Base-by-base conservation (phyloP, 495 filamentous ascomycete species). In the Coniosporium apollinis region DNA sequence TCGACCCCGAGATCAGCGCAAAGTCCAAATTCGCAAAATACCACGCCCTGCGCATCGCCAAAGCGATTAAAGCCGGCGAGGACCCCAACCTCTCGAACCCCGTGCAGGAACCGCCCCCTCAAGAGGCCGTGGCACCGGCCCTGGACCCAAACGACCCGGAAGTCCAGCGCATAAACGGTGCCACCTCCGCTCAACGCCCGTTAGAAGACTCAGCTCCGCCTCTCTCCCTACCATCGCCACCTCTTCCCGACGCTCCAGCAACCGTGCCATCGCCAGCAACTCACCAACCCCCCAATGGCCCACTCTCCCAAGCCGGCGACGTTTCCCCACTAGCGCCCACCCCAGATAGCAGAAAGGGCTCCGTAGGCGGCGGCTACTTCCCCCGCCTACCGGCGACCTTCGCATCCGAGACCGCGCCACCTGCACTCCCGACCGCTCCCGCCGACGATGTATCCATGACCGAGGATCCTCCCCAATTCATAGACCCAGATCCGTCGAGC, bases 1-100 rank as follows among this genome's bases (percentile, higher is more conserved):
- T 71, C 19, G 82, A 93, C 33, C 51, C 65, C 10, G 89, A 97
- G 49, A 72, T 78, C 32, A 69, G 73, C 28, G 72, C 81, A 17
- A 93, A 92, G 60, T 81, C 85, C 55, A 94, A 86, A 52, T 99
- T 79, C 54, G 82, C 87, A 25, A 96, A 96, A 55, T 96, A 80
- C 66, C 92, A 99, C 54, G 84, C 89, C 10, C 55, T 87, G 9
- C 72, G 91, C 28, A 96, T 99, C 50, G 64, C 72, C 2, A 92
- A 86, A 59, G 91, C 87, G 1, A 68, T 92, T 43, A 87, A 81
- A 55, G 80, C 83, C 13, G 86, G 86, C 29, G 79, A 82, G 41
- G 87, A 99, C 51, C 86, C 89, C 3, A 99, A 99, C 52, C 71
- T 73, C 30, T 76, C 82, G 10, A 94, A 93, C 45, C 86, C 86